These are phyloP conservation scores for Betula pendula DNA, from an alignment of 306 rosid genomes.

Conservation along the genomic window DNA sequence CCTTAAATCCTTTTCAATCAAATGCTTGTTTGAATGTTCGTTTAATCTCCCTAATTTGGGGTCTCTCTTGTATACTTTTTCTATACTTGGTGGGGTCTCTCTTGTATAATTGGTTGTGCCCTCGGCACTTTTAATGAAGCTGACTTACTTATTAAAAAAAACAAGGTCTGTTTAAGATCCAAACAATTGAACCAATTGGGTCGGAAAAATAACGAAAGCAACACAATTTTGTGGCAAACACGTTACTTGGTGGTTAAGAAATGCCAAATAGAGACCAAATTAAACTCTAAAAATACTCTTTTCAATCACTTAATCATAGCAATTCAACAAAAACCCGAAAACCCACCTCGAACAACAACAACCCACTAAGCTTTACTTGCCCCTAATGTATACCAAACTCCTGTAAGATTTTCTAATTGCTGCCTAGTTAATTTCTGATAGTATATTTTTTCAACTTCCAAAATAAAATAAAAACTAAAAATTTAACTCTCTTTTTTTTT, in stretches of 20 bases:
- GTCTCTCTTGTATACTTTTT: no score
- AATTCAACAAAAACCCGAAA: background rate
- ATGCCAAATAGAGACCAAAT: background rate
- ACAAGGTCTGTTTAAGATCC: background rate
- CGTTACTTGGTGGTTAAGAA: background rate
- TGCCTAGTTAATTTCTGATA: background rate
- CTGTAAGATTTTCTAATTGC: background rate
- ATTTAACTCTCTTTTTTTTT: background rate
- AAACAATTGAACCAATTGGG: background rate
- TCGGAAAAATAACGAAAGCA: background rate
- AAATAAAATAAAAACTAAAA: background rate
- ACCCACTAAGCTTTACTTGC: background rate
- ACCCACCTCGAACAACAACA: background rate
- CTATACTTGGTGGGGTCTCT: no score
- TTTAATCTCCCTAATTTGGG: no score
- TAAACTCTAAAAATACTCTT: background rate
- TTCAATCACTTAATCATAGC: background rate
- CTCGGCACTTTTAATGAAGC: no score
- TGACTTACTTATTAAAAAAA: no score
- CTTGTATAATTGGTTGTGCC: no score
- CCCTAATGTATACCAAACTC: background rate
- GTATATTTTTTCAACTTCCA: background rate
- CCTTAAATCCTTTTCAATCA: background rate
- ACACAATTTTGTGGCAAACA: background rate
- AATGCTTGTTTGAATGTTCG: background rate